Evolutionary conservation across 2,329 filamentous ascomycete species (phyloP), one percentile per base, ranked within the genome.

Genomic region (Ceratocystis variospora): DNA sequence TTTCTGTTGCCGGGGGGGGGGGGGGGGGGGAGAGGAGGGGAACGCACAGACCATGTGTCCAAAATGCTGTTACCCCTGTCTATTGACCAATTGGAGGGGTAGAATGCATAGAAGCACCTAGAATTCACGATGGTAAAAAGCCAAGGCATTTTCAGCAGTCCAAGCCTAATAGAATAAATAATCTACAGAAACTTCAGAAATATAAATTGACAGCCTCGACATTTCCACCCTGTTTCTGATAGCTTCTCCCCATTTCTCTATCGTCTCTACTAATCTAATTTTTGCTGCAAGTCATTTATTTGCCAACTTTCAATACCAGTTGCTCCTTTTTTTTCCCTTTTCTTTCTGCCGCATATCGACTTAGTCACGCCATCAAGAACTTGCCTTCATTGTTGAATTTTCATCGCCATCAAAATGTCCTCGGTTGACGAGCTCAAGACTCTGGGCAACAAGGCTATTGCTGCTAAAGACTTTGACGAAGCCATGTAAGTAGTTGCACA

Each of bases 401-500:
- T 25, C 33, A 61, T 44, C 33, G 22, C n/a, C 28, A 62, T 64
- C 61, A 63, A 66, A 65, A 85, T 85, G 83, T 77, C 82, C 72
- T 82, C 81, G 69, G 84, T 83, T 71, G 85, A 87, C 76, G 83
- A 93, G 84, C 85, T 99, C 73, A 99, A 99, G 82, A 90, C 92
- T 73, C 88, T 94, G 76, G 94, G 93, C 81, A 99, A 99, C 83
- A 96, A 96, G 82, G 92, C 95, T 78, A 99, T 99, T 77, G 88
- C 90, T 71, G 91, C 90, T 69, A 97, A 97, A 83, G 91, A 97
- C 78, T 99, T 96, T 76, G 83, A 91, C 73, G 90, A 93, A 76
- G 94, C 94, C 74, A 85, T 96, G 93, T 97, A 83, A 78, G 90
- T 85, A 10, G 67, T 53, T n/a, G 3, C 37, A 19, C 31, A 44